Conservation (phyloP, 2,329 filamentous ascomycete genomes). For the Ceratocystis papillata region DNA sequence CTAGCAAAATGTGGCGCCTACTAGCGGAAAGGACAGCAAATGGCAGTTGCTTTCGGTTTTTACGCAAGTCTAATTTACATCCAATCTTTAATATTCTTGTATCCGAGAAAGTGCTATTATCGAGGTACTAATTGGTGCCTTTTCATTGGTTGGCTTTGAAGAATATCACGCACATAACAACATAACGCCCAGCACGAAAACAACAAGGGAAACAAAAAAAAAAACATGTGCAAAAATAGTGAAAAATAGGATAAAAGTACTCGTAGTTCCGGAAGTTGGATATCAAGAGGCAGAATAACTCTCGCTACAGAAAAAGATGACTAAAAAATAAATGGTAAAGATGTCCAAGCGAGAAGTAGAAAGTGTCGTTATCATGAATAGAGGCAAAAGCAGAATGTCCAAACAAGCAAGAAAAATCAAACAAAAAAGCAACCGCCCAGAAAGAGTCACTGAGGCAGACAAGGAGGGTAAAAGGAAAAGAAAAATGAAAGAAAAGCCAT, state of each 20-base stretch:
- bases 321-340: constrained; percentile 19
- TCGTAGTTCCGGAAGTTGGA: neutral
- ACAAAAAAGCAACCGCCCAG: neutral
- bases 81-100: too few relatives aligned
- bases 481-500: neutral
- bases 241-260: neutral
- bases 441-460: neutral
- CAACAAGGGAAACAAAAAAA: neutral
- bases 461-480: neutral
- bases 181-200: constrained; percentile 9
- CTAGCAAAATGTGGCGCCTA: neutral
- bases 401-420: constrained; percentile 5
- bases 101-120: neutral
- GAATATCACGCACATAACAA: neutral
- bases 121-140: neutral
- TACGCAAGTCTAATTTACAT: neutral
- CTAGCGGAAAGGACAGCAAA: neutral
- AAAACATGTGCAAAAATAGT: neutral
- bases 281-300: constrained; percentile 2
- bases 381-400: neutral
- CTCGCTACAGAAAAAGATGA: constrained; percentile 14
- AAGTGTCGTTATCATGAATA: constrained; percentile 11
- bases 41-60: neutral
- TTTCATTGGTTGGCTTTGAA: neutral
- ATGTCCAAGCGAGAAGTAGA: constrained; percentile 16